Evolutionary conservation across 1,284 basidiomycete species (phyloP), one percentile per base, ranked within the genome.

Genomic region (Tausonia pullulans): DNA sequence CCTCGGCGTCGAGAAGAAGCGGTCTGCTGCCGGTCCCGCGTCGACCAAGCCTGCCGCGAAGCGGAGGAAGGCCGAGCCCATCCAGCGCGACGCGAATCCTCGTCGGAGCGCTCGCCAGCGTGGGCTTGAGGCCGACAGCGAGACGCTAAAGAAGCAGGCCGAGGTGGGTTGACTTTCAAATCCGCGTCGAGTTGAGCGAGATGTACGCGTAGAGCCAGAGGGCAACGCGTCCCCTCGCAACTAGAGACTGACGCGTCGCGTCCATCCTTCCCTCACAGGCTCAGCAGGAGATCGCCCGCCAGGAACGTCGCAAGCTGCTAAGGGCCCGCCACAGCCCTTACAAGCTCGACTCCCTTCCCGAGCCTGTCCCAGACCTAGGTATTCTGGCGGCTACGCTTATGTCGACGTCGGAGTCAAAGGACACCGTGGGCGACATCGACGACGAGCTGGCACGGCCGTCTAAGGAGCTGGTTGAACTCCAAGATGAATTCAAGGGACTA

Each of bases 301-400:
- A 43, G 3, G 56, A 58, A 53, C 43, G 62, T 6, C 39, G 49
- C 13, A 16, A 39, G 3, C 46, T 11, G 14, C 46, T 50, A 50
- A 63, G 58, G 43, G 55, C 61, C 27, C 61, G 55, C 13, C 64
- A 65, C 43, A 60, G 54, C 11, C 64, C 64, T 4, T 65, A 65
- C 54, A 46, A 53, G 8, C 59, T 65, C 43, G 59, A 58, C 54
- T 52, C 57, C 53, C 60, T 65, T n/a, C 64, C 64, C n/a, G 60
- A 58, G 56, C 58, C 64, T 14, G 48, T 64, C 27, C 16, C 54
- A 0, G 51, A 61, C 6, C 48, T 55, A 13, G 60, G 45, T 40
- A 39, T 54, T 9, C n/a, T 45, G 16, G n/a, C 46, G 27, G 50
- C 53, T 2, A 49, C 64, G 9, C 54, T 52, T 16, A 7, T 16